Percentiles rank a stretch among this genome's conserved stretches.
phyloP scores from a whole-genome alignment of 768 basidiomycete genomes.

The Rhizopogon salebrosus region DNA sequence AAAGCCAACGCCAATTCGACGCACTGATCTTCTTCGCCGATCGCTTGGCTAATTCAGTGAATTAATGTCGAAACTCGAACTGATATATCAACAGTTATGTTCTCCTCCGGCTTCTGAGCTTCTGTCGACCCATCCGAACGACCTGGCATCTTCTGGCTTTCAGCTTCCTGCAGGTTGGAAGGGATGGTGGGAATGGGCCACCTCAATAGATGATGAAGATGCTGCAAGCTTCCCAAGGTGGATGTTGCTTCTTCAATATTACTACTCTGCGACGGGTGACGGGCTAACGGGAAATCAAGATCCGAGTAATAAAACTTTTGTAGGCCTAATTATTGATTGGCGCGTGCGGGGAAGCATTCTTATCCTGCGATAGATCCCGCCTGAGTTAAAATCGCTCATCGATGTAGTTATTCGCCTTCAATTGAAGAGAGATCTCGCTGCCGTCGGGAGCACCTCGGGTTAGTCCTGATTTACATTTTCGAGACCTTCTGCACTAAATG shows the following conservation, averaged over 20 bases:
- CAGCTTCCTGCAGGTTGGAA: constrained; percentile 19
- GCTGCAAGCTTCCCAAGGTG: constrained; percentile 16
- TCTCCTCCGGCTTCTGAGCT: constrained; percentile 12
- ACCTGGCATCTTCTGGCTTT: constrained; percentile 22
- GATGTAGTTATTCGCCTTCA: constrained; percentile 23
- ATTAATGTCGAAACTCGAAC: background rate
- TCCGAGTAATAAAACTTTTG: background rate
- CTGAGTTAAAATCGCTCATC: constrained; percentile 14
- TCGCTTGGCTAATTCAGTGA: background rate
- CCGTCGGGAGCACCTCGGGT: constrained; percentile 9
- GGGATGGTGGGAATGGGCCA: constrained; percentile 36
- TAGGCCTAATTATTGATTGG: background rate
- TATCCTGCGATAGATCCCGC: constrained; percentile 15
- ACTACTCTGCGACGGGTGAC: constrained; percentile 6
- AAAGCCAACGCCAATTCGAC: no score
- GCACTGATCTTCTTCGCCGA: background rate
- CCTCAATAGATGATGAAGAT: constrained; percentile 8
- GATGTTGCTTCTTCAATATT: constrained; percentile 17
- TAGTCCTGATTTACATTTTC: constrained; percentile 4
- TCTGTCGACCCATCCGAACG: constrained; percentile 46
- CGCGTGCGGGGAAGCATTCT: background rate
- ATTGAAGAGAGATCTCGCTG: constrained; percentile 14
- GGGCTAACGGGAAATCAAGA: background rate
- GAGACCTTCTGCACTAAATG: background rate
- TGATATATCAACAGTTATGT: constrained; percentile 1